Conservation (phyloP, 306 rosid genomes). For the Hylodesmum podocarpum region DNA sequence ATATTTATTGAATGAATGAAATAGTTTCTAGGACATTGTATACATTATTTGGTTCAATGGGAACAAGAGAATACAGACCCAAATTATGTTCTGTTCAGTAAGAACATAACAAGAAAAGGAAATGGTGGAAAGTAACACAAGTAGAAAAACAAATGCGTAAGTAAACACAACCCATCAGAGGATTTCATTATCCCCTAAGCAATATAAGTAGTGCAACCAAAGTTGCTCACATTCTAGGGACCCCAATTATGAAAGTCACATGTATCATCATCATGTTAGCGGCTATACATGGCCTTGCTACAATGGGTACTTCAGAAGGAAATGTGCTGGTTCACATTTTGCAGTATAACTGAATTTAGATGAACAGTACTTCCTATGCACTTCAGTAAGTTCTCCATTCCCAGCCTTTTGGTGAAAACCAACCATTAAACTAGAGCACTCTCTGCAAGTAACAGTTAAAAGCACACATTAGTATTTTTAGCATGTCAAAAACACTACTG, state of each 20-base stretch:
- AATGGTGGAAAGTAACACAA: neutral
- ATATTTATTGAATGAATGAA: conserved; percentile 8
- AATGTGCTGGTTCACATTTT: conserved; percentile 69
- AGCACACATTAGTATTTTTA: conserved; percentile 1
- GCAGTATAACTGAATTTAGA: conserved; percentile 63
- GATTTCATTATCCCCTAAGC: conserved; percentile 25
- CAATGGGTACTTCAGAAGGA: conserved; percentile 61
- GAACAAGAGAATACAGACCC: conserved; percentile 35
- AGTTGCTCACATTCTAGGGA: conserved; percentile 41
- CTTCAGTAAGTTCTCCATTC: conserved; percentile 81
- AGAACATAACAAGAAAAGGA: conserved; percentile 22
- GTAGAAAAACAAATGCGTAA: neutral
- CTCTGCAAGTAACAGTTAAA: conserved; percentile 49
- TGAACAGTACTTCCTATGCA: conserved; percentile 74
- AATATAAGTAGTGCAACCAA: conserved; percentile 46
- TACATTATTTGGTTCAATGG: conserved; percentile 50
- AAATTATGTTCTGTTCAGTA: conserved; percentile 45
- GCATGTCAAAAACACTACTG: neutral
- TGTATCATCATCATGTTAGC: conserved; percentile 49
- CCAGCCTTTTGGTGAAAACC: conserved; percentile 78
- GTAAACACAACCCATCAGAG: neutral
- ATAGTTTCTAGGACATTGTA: conserved; percentile 29
- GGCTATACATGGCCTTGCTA: conserved; percentile 51
- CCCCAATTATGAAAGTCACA: conserved; percentile 38
- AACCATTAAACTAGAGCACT: conserved; percentile 78